phyloP scores from a whole-genome alignment of 768 basidiomycete genomes.

The Naganishia friedmannii region DNA sequence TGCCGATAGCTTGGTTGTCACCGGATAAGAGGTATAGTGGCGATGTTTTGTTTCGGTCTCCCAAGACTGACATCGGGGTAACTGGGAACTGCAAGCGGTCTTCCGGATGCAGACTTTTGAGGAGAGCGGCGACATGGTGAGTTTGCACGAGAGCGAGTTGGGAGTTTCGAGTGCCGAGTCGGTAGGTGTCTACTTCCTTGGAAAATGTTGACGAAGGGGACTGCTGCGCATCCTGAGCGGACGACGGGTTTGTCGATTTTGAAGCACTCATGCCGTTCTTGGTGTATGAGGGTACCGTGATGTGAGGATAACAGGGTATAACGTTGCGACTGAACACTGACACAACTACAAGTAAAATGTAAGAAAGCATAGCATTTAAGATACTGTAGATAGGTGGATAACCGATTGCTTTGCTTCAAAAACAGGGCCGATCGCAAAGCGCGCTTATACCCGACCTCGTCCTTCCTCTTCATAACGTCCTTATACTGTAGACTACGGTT shows the following conservation, averaged over 20 bases:
- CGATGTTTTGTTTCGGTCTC: conserved; percentile 84
- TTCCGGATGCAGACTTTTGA: conserved; percentile 58
- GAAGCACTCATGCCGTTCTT: neutral
- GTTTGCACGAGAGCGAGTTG: conserved; percentile 89
- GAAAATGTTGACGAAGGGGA: neutral
- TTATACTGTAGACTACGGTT: too few species aligned
- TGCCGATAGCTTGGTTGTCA: conserved; percentile 20
- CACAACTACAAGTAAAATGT: too few species aligned
- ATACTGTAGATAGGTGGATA: too few species aligned
- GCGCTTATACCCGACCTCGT: conserved; percentile 19
- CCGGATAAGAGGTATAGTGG: conserved; percentile 75
- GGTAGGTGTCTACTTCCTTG: conserved; percentile 14
- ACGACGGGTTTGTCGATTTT: neutral
- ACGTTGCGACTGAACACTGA: neutral
- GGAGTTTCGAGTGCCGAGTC: conserved; percentile 77
- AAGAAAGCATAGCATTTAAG: too few species aligned
- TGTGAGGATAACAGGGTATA: neutral
- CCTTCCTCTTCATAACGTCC: neutral
- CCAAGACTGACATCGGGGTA: conserved; percentile 68
- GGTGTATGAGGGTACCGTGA: too few species aligned
- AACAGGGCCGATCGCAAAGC: conserved; percentile 7
- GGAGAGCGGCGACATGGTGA: conserved; percentile 67
- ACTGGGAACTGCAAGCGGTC: conserved; percentile 56
- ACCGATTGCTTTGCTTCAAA: conserved; percentile 14
- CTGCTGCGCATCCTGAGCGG: neutral